Percentiles rank a stretch among this genome's conserved stretches.
Evolutionary conservation across 192 early-diverging fungal species (phyloP).

Genomic region (Umbelopsis sp.): DNA sequence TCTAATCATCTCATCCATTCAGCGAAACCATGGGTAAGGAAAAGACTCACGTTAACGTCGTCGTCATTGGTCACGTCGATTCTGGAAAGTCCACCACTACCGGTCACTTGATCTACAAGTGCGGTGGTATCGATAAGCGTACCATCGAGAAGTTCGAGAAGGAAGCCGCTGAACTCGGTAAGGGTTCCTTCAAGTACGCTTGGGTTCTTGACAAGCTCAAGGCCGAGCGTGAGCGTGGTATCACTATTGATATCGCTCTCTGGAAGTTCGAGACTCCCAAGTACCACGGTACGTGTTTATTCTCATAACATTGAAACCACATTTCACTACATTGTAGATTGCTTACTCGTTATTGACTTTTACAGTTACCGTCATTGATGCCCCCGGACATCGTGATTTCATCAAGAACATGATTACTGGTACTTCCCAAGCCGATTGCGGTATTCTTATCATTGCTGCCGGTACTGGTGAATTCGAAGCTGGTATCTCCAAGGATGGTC

Average conservation of each 20-base stretch:
- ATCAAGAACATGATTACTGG: conserved; percentile 99
- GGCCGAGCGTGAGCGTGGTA: conserved; percentile 99
- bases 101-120: conserved; percentile 99
- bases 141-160: conserved; percentile 99
- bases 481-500: conserved; percentile 99
- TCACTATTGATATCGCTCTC: conserved; percentile 97
- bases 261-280: conserved; percentile 97
- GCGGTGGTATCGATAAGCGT: conserved; percentile 99
- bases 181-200: conserved; percentile 99
- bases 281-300: conserved; percentile 59
- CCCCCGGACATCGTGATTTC: conserved; percentile 99
- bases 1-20: conserved; percentile 10
- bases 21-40: conserved; percentile 58
- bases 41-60: conserved; percentile 90
- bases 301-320: not conserved
- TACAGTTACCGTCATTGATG: conserved; percentile 95
- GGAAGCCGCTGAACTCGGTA: conserved; percentile 97
- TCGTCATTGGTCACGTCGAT: conserved; percentile 99
- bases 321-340: not conserved
- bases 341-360: not conserved
- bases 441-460: conserved; percentile 93
- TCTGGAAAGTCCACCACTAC: conserved; percentile 99
- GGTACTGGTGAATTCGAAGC: conserved; percentile 83
- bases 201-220: conserved; percentile 99
- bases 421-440: conserved; percentile 97